Conservation (phyloP, 768 basidiomycete species). For the Lenzites betulinus region DNA sequence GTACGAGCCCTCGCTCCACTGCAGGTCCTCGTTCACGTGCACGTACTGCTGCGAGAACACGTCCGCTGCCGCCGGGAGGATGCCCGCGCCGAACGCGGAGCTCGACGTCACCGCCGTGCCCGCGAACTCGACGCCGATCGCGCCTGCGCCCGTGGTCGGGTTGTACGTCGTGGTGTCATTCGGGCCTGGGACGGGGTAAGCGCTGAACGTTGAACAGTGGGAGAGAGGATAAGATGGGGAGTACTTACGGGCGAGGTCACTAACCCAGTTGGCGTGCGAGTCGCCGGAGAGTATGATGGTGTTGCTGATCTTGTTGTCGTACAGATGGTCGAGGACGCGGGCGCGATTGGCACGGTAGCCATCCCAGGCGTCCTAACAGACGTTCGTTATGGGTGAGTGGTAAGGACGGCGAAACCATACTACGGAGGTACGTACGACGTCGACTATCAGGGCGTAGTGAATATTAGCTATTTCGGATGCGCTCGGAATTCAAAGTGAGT, state of each 20-base stretch:
- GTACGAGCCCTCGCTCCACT: conserved; percentile 62
- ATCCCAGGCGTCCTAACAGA: conserved; percentile 54
- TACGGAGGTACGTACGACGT: conserved; percentile 27
- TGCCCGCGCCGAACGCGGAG: conserved; percentile 47
- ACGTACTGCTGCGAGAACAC: conserved; percentile 41
- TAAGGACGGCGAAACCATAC: not conserved
- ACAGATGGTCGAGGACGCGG: conserved; percentile 53
- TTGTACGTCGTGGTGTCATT: conserved; percentile 52
- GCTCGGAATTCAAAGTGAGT: not conserved
- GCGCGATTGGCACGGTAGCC: conserved; percentile 58
- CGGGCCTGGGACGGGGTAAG: conserved; percentile 39
- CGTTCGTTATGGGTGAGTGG: not conserved
- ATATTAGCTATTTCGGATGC: not conserved
- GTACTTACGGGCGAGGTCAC: conserved; percentile 55
- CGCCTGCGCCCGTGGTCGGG: conserved; percentile 48
- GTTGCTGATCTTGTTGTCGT: conserved; percentile 52
- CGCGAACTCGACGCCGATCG: conserved; percentile 61
- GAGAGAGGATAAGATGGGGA: no score
- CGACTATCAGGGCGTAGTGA: conserved; percentile 15
- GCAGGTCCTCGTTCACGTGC: conserved; percentile 48
- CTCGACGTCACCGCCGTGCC: conserved; percentile 59
- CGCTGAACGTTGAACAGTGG: no score
- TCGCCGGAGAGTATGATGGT: conserved; percentile 62
- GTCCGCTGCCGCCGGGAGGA: conserved; percentile 42
- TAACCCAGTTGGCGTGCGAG: conserved; percentile 64